Base-by-base conservation (phyloP, 176 grass and related monocot species). In the Oryza brachyantha region DNA sequence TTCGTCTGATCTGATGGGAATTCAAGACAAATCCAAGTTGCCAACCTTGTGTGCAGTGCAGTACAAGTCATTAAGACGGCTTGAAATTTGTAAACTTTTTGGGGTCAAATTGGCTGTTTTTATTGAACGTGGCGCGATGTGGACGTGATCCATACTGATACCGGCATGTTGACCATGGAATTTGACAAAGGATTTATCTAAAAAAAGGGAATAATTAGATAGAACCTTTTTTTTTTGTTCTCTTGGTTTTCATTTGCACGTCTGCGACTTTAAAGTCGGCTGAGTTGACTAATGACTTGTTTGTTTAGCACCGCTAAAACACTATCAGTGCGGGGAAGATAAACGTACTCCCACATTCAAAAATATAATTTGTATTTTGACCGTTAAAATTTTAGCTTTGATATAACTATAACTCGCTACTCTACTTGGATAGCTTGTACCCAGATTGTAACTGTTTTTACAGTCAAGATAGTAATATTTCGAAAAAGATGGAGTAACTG, bases 61-160 rank as follows among this genome's bases (percentile, higher is more conserved):
- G 38, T 81, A 38, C 13, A 61, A 54, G 39, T 37, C 45, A 64
- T 39, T 35, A 54, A 42, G 43, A 66, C 19, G 27, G 24, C n/a
- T 27, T 4, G 67, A 34, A 63, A 37, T 26, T 35, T 1, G 5
- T 72, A n/a, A n/a, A n/a, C n/a, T n/a, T n/a, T 5, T 72, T 5
- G n/a, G n/a, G n/a, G 68, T 88, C 48, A 88, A 79, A 39, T 39
- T 5, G 46, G 60, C 3, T 38, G 52, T 6, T 88, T 66, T 26
- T 12, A 50, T 57, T 57, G 52, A 60, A 35, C 28, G 22, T 26
- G 54, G 7, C 59, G 66, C 59, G 66, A 65, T 2, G 68, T 16
- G 1, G 67, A 83, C 42, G 21, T 66, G 79, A 72, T 72, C 41
- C 17, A 27, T 6, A 16, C 28, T 38, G 17, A 13, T 54, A 40